Evolutionary conservation across 2,329 filamentous ascomycete species (phyloP), one percentile per base, ranked within the genome.

Genomic region (Fusarium verrucosum): DNA sequence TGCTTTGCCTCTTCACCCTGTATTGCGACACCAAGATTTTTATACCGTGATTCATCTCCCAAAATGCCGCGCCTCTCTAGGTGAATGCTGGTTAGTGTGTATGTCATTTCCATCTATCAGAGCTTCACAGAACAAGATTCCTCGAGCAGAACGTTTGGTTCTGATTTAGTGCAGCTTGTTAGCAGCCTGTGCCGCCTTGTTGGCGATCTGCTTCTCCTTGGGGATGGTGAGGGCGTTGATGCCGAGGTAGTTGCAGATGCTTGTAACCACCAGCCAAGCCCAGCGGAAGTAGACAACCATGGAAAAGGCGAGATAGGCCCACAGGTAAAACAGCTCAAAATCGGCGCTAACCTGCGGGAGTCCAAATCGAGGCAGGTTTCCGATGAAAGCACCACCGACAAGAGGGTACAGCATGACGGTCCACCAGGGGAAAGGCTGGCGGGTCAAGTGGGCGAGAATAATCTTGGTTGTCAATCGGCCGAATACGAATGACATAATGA

Each of bases 381-480:
- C 89, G 36, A 98, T 80, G 3, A 94, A 72, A 8, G 93, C 94
- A 50, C 95, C 95, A 46, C 91, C 91, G 43, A 97, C 85, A 35
- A 99, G 87, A 9, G 95, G 95, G 30, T 86, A 87, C 33, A 98
- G 84, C 85, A 98, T 91, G 44, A 95, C 85, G 11, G 95, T 98
- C 93, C 94, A 98, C 84, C 92, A 96, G 2, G 95, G 95, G 79
- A 98, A 99, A 5, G 94, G 92, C 76, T 98, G 95, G 64, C 88
- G 88, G 3, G 95, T 95, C 47, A 99, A 83, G 77, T 99, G 95
- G 4, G 95, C 94, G 17, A 99, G 88, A 74, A 99, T 99, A 78
- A 98, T 98, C 82, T 98, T 99, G 35, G 95, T 99, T 0, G 95
- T 98, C 89, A 99, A 93, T 69, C 95, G 90, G 32, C 95, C 95